Conservation (phyloP, 257 asterid genomes). For the Pogostemon cablin region DNA sequence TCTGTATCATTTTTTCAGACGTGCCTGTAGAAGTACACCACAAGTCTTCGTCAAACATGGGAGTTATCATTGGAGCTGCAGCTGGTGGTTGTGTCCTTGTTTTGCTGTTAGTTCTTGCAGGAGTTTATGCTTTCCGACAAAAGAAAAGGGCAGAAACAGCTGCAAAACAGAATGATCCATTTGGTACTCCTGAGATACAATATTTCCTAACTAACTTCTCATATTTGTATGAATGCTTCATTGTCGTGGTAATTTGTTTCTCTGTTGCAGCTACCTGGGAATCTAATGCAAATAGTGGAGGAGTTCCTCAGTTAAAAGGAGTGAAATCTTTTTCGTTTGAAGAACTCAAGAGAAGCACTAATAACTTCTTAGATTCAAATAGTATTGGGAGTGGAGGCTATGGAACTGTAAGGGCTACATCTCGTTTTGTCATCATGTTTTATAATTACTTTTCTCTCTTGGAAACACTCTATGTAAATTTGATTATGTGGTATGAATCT, state of each 20-base stretch:
- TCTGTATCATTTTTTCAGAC: slow-evolving; percentile 36
- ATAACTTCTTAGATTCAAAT: slow-evolving; percentile 71
- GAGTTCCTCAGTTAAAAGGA: slow-evolving; percentile 79
- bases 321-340: slow-evolving; percentile 73
- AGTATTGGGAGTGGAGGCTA: slow-evolving; percentile 83
- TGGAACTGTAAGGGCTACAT: slow-evolving; percentile 63
- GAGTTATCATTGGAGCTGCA: slow-evolving; percentile 72
- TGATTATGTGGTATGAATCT: too few species aligned
- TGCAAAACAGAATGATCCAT: slow-evolving; percentile 64
- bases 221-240: not conserved
- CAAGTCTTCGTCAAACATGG: slow-evolving; percentile 54
- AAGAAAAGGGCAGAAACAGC: slow-evolving; percentile 74
- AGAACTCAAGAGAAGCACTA: slow-evolving; percentile 71
- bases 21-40: slow-evolving; percentile 18
- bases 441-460: too few species aligned
- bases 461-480: too few species aligned
- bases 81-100: slow-evolving; percentile 69
- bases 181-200: slow-evolving; percentile 48
- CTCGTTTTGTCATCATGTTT: not conserved
- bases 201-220: not conserved
- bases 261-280: slow-evolving; percentile 75
- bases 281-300: slow-evolving; percentile 62
- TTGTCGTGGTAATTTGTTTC: not conserved
- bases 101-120: slow-evolving; percentile 57
- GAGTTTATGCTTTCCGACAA: slow-evolving; percentile 78